phyloP scores from a whole-genome alignment of 805 yeast species.

The Schwanniomyces vanrijiae region DNA sequence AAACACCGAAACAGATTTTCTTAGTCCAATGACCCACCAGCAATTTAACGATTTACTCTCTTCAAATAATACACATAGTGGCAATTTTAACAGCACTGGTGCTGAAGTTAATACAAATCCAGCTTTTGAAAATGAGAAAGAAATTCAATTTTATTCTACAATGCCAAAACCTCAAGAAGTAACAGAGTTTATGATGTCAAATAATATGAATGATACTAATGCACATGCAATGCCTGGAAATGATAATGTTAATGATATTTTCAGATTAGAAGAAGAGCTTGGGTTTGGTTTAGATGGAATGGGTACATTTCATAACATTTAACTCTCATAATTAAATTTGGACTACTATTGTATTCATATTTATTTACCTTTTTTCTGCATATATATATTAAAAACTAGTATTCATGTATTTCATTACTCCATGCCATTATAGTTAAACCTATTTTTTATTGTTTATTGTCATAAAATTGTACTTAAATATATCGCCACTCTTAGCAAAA shows the following conservation, averaged over 20 bases:
- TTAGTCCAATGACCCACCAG: conserved; percentile 1
- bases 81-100: conserved; percentile 14
- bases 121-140: conserved; percentile 14
- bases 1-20: not conserved
- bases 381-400: not conserved
- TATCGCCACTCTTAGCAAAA: conserved; percentile 40
- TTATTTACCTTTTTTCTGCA: not conserved
- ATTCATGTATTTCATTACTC: not conserved
- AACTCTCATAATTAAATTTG: not conserved
- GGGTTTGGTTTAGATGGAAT: conserved; percentile 47
- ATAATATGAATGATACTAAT: conserved; percentile 4
- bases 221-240: conserved; percentile 5
- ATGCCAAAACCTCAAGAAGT: conserved; percentile 47
- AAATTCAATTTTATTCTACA: conserved; percentile 30
- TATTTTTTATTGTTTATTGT: not conserved
- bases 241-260: conserved; percentile 26
- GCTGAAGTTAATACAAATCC: conserved; percentile 18
- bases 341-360: not conserved
- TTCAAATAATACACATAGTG: conserved; percentile 13
- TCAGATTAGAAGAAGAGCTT: conserved; percentile 42
- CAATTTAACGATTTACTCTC: conserved; percentile 5
- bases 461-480: conserved; percentile 28
- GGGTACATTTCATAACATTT: conserved; percentile 14
- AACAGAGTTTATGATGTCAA: conserved; percentile 33
- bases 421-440: not conserved